phyloP scores from a whole-genome alignment of 768 basidiomycete genomes.

The Pleurotus sapidus region DNA sequence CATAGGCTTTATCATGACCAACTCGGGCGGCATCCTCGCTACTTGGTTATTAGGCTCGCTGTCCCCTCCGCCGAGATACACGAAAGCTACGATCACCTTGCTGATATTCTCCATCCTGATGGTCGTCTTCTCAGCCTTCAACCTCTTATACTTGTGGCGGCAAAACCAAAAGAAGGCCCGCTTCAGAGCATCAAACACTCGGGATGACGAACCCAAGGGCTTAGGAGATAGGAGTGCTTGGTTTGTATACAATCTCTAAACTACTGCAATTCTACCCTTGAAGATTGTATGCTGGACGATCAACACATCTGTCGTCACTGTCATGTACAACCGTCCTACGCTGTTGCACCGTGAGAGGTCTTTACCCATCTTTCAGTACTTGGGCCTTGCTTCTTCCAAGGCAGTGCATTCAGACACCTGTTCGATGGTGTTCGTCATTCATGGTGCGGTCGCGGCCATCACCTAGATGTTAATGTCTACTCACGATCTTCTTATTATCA shows the following conservation, averaged over 20 bases:
- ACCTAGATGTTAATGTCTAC: no score
- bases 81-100: conserved; percentile 41
- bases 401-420: no score
- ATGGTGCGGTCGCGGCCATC: no score
- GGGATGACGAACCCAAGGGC: conserved; percentile 32
- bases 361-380: no score
- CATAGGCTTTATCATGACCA: conserved; percentile 54
- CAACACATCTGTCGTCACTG: no score
- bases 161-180: conserved; percentile 45
- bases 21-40: conserved; percentile 53
- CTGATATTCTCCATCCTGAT: conserved; percentile 38
- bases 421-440: no score
- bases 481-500: no score
- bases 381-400: no score
- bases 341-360: no score
- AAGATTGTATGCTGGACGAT: no score
- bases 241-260: conserved; percentile 41
- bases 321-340: no score
- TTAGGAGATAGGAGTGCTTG: conserved; percentile 53
- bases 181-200: conserved; percentile 25
- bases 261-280: not conserved
- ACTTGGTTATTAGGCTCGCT: conserved; percentile 26
- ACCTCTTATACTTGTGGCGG: conserved; percentile 34
- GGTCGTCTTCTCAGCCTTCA: conserved; percentile 31
- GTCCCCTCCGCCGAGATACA: conserved; percentile 48